phyloP scores from a whole-genome alignment of 257 asterid genomes.

The Capsicum rhomboideum region DNA sequence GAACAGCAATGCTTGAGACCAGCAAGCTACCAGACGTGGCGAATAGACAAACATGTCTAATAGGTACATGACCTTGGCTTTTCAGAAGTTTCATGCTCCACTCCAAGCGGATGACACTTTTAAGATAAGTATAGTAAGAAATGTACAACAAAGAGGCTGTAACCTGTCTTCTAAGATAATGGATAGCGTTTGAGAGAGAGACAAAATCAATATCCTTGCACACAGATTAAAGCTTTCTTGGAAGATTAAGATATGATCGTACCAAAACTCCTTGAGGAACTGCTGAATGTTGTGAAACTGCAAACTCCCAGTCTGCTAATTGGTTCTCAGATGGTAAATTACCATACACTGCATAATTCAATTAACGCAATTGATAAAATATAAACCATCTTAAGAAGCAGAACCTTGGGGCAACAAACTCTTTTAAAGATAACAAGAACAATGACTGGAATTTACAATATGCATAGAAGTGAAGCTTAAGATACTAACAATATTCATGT shows the following conservation, averaged over 20 bases:
- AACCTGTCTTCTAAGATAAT: background rate
- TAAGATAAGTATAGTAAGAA: background rate
- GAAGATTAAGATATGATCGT: background rate
- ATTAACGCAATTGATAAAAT: background rate
- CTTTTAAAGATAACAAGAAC: background rate
- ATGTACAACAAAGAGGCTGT: background rate
- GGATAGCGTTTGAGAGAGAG: background rate
- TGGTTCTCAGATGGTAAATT: conserved; percentile 79
- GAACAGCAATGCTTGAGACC: background rate
- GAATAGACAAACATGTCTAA: background rate
- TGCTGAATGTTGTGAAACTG: conserved; percentile 80
- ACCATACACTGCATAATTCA: conserved; percentile 61
- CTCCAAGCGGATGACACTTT: background rate
- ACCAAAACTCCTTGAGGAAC: conserved; percentile 46
- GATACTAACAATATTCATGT: background rate
- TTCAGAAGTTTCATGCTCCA: background rate
- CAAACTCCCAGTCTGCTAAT: conserved; percentile 92
- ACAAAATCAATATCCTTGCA: background rate
- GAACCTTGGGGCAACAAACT: background rate
- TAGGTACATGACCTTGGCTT: background rate
- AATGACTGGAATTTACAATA: background rate
- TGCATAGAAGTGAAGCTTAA: background rate
- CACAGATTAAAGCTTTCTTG: background rate
- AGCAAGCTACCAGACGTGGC: background rate
- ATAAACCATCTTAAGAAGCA: background rate